Conservation (phyloP, 2,329 filamentous ascomycete species). For the Aspergillus terreus region DNA sequence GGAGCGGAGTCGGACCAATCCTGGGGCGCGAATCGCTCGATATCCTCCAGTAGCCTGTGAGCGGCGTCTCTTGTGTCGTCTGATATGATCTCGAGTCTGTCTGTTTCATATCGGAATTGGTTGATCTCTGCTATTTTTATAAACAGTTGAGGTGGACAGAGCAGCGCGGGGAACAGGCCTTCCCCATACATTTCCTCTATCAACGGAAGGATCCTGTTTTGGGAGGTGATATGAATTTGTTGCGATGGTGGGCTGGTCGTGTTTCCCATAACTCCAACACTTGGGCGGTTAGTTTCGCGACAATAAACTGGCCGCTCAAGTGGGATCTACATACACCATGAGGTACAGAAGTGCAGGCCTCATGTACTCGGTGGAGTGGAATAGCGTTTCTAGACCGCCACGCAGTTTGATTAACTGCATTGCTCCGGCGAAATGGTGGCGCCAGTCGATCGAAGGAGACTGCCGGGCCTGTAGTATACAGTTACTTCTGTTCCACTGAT, state of each 20-base stretch:
- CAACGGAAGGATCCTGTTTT: background rate
- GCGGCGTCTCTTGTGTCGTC: background rate
- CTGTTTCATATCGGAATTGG: conserved; percentile 1
- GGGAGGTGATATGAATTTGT: conserved; percentile 1
- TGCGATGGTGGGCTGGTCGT: conserved; percentile 5
- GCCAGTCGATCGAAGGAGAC: conserved; percentile 3
- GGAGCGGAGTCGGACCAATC: background rate
- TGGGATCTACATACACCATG: conserved; percentile 4
- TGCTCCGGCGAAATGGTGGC: conserved; percentile 5
- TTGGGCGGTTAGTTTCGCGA: background rate
- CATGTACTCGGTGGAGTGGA: background rate
- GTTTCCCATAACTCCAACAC: conserved; percentile 7
- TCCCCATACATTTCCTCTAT: conserved; percentile 6
- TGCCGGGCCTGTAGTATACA: conserved; percentile 1
- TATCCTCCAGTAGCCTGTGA: conserved; percentile 2
- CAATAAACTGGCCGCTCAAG: no score
- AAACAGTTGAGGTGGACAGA: conserved; percentile 4
- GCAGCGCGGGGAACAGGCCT: conserved; percentile 1
- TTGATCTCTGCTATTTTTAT: conserved; percentile 6
- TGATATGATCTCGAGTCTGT: background rate
- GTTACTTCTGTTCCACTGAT: background rate
- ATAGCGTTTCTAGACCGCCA: conserved; percentile 1
- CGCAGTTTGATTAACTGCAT: conserved; percentile 5
- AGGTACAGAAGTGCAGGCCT: conserved; percentile 3
- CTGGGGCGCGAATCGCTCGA: conserved; percentile 1